Evolutionary conservation across 2,329 filamentous ascomycete species (phyloP), one percentile per base, ranked within the genome.

Genomic region (Cladosporium sp.): DNA sequence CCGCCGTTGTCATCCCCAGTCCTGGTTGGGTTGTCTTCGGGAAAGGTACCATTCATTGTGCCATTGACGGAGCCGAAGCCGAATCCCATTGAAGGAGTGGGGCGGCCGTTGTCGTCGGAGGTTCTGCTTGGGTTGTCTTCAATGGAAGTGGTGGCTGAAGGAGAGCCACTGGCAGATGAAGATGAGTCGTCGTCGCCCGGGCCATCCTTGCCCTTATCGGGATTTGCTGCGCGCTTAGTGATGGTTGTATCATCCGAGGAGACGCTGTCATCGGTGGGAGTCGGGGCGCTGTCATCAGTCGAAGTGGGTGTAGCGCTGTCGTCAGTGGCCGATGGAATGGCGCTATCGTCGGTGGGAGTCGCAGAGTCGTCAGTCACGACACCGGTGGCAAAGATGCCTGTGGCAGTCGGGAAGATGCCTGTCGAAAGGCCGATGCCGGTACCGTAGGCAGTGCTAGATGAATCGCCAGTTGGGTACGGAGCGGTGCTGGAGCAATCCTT

Each of bases 191-290:
- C 22, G 22, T 51, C 22, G 13, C 10, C 42, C 9, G 24, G 22
- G 13, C 42, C 39, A 20, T 45, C 51, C 51, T 45, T 54, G 37
- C 51, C 51, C 51, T 54, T 54, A 17, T 54, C 51, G 17, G 51
- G 51, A 12, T 44, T 24, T 6, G 51, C 51, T 22, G 39, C 17
- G 20, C 51, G 51, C 28, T 34, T 44, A 9, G 25, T 15, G 19
- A 54, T 17, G 6, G 17, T 8, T 10, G 51, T 45, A 2, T 17
- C 42, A 25, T 22, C 25, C 25, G 42, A n/a, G 17, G 22, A 25
- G 22, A 25, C 42, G 22, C 42, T 28, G 22, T 28, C 40, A 9
- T 44, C 40, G 4, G 22, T 25, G 19, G 40, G 20, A 44, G 40
- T 44, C 40, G 40, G 22, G 1, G 40, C 22, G n/a, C 22, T 25